Evolutionary conservation across 108 stramenopile species (phyloP), one percentile per base, ranked within the genome.

Genomic region (Nitzschia sp.): DNA sequence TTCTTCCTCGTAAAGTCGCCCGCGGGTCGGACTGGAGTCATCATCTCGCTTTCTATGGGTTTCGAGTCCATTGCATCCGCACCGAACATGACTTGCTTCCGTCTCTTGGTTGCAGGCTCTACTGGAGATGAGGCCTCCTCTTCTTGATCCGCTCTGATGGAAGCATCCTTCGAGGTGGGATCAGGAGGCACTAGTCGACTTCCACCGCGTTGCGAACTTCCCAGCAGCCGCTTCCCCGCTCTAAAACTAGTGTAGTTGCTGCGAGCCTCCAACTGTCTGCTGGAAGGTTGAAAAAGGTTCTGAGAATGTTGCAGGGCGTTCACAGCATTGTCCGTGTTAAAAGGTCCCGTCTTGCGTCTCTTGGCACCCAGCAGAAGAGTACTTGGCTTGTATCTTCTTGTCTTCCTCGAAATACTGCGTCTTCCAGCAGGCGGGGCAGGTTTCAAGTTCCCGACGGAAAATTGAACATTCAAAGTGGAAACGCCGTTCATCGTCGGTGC

Each of bases 401-500:
- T 60, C 6, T 3, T 2, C 13, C n/a, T 19, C 48, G 19, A 22
- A 50, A 4, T 50, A 50, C 48, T 50, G 8, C 48, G 13, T 15
- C 38, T 11, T 28, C 16, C 17, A 13, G 11, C 21, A 3, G 59
- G 38, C 1, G 46, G 41, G 1, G 58, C 26, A 26, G 46, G 32
- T 34, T 66, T 66, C 45, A 70, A 13, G 30, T 52, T 34, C 0
- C 69, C 69, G 9, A 33, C 23, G 1, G 69, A 70, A 30, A 70
- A 70, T 30, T 63, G 69, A 27, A 52, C 1, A 33, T 19, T 26
- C 15, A 15, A 5, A 11, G 30, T 34, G 32, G 47, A 11, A 17
- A 25, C 30, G 6, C 55, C 55, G 17, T 56, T 56, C 55, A 23
- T 44, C 21, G 21, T 25, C 23, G 35, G 41, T 16, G n/a, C 32